A percentile compares a stretch with the other conserved stretches of the same genome.
phyloP scores from a whole-genome alignment of 805 yeast species.

The Yarrowia hollandica region DNA sequence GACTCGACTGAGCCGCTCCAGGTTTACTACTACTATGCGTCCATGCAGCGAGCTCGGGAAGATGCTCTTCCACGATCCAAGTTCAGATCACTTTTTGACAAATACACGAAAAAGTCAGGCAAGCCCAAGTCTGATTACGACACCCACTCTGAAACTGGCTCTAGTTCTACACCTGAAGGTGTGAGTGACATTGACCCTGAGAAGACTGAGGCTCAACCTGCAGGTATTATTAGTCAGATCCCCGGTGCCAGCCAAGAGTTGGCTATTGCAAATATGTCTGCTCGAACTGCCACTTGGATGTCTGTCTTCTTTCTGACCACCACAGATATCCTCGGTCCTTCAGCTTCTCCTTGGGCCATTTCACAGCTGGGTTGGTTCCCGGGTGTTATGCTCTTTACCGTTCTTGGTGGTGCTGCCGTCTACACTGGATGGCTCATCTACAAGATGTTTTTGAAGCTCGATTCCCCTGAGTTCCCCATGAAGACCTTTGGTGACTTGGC shows the following conservation, averaged over 20 bases:
- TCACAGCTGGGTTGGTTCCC: constrained; percentile 48
- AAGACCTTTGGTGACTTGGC: constrained; percentile 46
- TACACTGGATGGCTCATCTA: constrained; percentile 45
- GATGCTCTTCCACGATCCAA: constrained; percentile 7
- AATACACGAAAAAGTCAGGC: neutral
- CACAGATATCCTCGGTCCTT: constrained; percentile 50
- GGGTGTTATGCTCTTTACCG: constrained; percentile 45
- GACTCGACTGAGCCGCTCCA: constrained; percentile 11
- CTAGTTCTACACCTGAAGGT: neutral
- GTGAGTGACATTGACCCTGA: neutral
- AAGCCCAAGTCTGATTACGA: neutral
- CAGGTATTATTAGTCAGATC: neutral
- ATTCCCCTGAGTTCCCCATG: constrained; percentile 46
- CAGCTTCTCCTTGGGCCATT: constrained; percentile 48
- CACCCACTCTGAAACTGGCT: neutral
- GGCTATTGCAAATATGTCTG: constrained; percentile 33
- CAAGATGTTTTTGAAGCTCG: constrained; percentile 42
- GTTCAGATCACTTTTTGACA: neutral
- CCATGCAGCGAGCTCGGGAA: constrained; percentile 14
- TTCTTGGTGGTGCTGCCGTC: constrained; percentile 46
- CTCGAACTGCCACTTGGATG: constrained; percentile 36
- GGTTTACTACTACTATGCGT: constrained; percentile 6
- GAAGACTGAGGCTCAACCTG: neutral
- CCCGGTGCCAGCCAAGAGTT: neutral
- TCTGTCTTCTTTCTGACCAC: constrained; percentile 48